Percentiles rank a stretch among this genome's conserved stretches.
Evolutionary conservation across 768 basidiomycete species (phyloP).

Genomic region (Phanerochaete carnosa): DNA sequence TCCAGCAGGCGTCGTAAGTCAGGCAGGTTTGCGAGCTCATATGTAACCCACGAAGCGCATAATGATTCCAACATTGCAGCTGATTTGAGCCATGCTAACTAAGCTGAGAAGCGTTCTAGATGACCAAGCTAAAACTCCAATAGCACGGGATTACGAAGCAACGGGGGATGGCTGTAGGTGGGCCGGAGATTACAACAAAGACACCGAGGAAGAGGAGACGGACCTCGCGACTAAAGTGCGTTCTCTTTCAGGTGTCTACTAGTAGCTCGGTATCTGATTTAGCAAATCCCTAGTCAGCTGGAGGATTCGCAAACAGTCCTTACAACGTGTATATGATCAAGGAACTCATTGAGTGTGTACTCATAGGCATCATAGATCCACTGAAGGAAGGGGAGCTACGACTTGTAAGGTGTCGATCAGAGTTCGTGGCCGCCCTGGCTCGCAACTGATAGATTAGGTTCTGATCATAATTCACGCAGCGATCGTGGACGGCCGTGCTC

Average conservation of each 20-base stretch:
- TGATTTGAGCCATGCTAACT: not conserved
- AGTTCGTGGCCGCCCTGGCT: constrained; percentile 41
- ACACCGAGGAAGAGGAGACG: not conserved
- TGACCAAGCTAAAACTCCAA: not conserved
- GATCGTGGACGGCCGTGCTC: constrained; percentile 80
- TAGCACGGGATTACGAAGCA: not conserved
- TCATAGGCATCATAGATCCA: constrained; percentile 71
- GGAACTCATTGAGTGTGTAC: constrained; percentile 63
- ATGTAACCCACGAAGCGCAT: not conserved
- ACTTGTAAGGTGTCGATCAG: constrained; percentile 84
- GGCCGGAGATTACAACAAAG: not conserved
- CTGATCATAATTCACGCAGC: constrained; percentile 36
- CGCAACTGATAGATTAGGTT: not conserved
- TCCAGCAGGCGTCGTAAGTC: not conserved
- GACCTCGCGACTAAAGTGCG: not conserved
- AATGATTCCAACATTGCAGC: not conserved
- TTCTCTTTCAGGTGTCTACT: not conserved
- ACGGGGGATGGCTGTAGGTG: not conserved
- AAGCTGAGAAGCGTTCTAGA: not conserved
- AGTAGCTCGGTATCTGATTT: no score
- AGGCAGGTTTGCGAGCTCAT: not conserved
- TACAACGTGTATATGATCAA: constrained; percentile 79
- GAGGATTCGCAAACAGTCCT: constrained; percentile 64
- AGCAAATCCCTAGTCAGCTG: constrained; percentile 54
- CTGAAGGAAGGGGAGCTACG: constrained; percentile 75